Evolutionary conservation across 495 filamentous ascomycete species (phyloP), one percentile per base, ranked within the genome.

Genomic region (Daldinia childiae): DNA sequence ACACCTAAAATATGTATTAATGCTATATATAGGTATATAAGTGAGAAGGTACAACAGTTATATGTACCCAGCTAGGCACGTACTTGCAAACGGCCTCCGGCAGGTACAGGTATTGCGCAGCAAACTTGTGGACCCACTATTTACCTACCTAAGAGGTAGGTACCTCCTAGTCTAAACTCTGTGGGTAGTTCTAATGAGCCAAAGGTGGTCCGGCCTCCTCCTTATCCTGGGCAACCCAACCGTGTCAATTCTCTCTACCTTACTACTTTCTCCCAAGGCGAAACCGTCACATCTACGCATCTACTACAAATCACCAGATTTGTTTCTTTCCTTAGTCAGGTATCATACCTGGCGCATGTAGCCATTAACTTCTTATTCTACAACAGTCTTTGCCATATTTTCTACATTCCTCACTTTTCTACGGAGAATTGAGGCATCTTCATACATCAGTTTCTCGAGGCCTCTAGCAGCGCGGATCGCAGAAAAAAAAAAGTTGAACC

Each of bases 381-480:
- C 41, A 12, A 50, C 61, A 45, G 17, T 72, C 60, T 52, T 72
- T 68, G 26, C 60, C 50, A 41, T 59, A 3, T 38, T 29, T 65
- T 68, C 29, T 1, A 43, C 61, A 68, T 54, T 38, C 52, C 36
- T 67, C 43, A 4, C 15, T 67, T 60, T 58, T 45, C 34, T 24
- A 51, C 39, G 12, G 19, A 29, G 38, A 59, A 67, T 60, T 50
- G 58, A 64, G 27, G 19, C 54, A 24, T 68, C 54, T 30, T 14
- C 24, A 11, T 63, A 48, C 50, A 17, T 66, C 29, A 41, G 58
- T 58, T 64, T 36, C 41, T 60, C 21, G 50, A 57, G 58, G 58
- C 64, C 59, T n/a, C 69, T 60, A 68, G 64, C 69, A 68, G 45
- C 64, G 70, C 70, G 64, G 64, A 72, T 72, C 70, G 70, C 64